Evolutionary conservation across 129 eudicot genomes (phyloP), one percentile per base, ranked within the genome.

Genomic region (Ambrosia artemisiifolia): DNA sequence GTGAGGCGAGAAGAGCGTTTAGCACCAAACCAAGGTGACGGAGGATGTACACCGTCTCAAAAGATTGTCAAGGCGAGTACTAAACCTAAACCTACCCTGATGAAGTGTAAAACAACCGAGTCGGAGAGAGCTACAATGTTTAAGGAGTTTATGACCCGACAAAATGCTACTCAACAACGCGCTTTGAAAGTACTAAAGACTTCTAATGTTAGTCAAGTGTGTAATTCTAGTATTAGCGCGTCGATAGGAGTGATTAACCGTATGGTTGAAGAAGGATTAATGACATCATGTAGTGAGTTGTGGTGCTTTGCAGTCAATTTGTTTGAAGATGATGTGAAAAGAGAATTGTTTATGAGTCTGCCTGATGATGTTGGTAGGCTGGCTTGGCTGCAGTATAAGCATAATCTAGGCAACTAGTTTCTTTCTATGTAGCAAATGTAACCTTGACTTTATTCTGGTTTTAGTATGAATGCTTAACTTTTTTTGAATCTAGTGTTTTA

Each of bases 251-350:
- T 72, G 60, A 57, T 72, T 44, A 72, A 42, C 9, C 30, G 56
- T 9, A 72, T 72, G 76, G 68, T 72, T 4, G 42, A 72, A 14
- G 67, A 43, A 0, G 77, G 69, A 9, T n/a, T 60, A 11, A 60
- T 72, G 46, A 46, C 24, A 42, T 42, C 63, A 9, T 36, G 68
- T 17, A 33, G 43, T 17, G 19, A 30, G 6, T 20, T 72, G 47
- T 72, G 69, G 77, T 72, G 69, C 47, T 59, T 72, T 60, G 48
- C 77, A 13, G 50, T 60, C 30, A 44, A 30, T 72, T 56, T 60
- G 24, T 59, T 72, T 60, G 69, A 72, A 72, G 77, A 72, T 43
- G 13, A 13, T 4, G 60, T 72, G 18, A 60, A 60, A 60, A 60
- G 69, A 24, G 60, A 60, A 32, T 0, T 72, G 44, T 72, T 60